phyloP scores from a whole-genome alignment of 129 eudicot species.

The Gnaphalium uliginosum region DNA sequence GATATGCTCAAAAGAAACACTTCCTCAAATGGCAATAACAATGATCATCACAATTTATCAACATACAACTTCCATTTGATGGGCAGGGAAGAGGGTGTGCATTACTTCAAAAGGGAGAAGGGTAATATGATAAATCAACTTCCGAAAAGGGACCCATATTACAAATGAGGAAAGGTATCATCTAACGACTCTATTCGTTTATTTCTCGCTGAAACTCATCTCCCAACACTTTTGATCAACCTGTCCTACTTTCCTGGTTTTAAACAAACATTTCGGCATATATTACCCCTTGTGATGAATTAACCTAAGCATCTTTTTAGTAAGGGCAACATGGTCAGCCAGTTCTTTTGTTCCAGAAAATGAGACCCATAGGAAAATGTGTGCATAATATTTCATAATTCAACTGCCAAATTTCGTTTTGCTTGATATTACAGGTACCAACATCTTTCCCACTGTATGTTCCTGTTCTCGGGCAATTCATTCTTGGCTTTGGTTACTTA shows the following conservation, averaged over 20 bases:
- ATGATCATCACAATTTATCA: slow-evolving; percentile 37
- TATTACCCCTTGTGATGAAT: not conserved
- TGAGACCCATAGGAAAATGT: not conserved
- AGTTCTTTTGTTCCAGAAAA: not conserved
- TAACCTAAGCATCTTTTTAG: not conserved
- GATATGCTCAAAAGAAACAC: slow-evolving; percentile 34
- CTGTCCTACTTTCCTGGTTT: not conserved
- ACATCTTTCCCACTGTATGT: not conserved
- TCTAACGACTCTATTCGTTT: not conserved
- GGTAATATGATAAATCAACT: slow-evolving; percentile 42
- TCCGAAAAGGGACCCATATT: slow-evolving; percentile 32
- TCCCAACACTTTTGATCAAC: not conserved
- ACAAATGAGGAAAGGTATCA: slow-evolving; percentile 33
- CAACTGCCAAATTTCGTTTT: not conserved
- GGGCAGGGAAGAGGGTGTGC: slow-evolving; percentile 39
- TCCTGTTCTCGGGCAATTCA: slow-evolving; percentile 62
- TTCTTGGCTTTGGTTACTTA: slow-evolving; percentile 79
- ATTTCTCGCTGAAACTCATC: not conserved
- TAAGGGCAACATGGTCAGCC: not conserved
- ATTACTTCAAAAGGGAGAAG: slow-evolving; percentile 34
- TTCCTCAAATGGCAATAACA: slow-evolving; percentile 32
- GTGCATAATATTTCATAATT: not conserved
- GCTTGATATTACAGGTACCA: slow-evolving; percentile 26
- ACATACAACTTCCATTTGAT: slow-evolving; percentile 38
- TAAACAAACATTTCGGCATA: not conserved